Evolutionary conservation across 108 stramenopile genomes (phyloP).

Genomic region (Parietichytrium sp.): DNA sequence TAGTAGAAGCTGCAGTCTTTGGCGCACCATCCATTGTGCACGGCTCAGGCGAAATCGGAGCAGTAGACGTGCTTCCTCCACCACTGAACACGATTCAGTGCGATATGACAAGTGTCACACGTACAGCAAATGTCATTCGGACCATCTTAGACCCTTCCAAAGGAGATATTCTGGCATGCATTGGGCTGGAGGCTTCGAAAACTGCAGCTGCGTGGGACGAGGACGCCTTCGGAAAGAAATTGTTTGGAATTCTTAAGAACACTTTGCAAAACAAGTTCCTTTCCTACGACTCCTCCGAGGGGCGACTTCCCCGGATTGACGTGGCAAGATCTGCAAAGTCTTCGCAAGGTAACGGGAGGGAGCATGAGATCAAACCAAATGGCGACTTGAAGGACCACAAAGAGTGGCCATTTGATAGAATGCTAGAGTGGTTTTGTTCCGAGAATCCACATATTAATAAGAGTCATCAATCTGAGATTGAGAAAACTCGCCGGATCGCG

Average conservation of each 20-base stretch:
- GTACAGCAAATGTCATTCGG: not conserved
- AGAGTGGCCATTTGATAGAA: too few species aligned
- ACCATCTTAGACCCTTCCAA: not conserved
- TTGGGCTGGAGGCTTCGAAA: not conserved
- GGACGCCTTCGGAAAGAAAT: not conserved
- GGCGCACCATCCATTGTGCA: slow-evolving; percentile 19
- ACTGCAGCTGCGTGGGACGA: not conserved
- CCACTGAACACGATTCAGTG: slow-evolving; percentile 8
- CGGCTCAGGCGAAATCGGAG: slow-evolving; percentile 5
- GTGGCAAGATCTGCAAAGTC: not conserved
- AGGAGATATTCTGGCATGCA: not conserved
- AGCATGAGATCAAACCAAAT: not conserved
- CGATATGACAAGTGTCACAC: not conserved
- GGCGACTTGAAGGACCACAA: not conserved
- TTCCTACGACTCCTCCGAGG: not conserved
- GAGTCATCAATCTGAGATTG: too few species aligned
- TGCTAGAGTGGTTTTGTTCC: too few species aligned
- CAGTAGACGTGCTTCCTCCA: not conserved
- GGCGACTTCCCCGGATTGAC: too few species aligned
- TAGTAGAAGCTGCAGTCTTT: slow-evolving; percentile 29
- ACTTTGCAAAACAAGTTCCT: not conserved
- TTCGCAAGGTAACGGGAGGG: not conserved
- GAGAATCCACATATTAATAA: too few species aligned
- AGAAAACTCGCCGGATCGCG: too few species aligned
- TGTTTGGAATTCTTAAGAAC: not conserved